Evolutionary conservation across 208 protist species (phyloP).

Genomic region (Willaertia magna): DNA sequence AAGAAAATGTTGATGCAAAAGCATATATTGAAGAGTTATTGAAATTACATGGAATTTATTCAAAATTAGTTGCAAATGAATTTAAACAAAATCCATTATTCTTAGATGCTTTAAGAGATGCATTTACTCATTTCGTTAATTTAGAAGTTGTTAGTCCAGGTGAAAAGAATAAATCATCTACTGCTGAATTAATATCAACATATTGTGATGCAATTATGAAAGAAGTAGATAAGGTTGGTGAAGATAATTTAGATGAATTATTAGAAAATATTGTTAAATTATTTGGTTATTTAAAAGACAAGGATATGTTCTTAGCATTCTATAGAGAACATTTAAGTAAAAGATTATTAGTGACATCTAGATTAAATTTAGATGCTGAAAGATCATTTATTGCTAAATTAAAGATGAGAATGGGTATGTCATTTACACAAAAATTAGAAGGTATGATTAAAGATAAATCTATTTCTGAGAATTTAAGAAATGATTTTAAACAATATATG

Average conservation of each 20-base stretch:
- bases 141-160: neutral
- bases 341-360: slow-evolving; percentile 44
- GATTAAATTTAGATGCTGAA: slow-evolving; percentile 52
- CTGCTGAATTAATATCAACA: slow-evolving; percentile 3
- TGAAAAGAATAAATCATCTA: neutral
- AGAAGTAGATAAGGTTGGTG: slow-evolving; percentile 10
- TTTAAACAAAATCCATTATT: neutral
- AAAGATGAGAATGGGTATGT: slow-evolving; percentile 50
- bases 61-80: neutral
- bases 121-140: neutral
- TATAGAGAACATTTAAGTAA: slow-evolving; percentile 72
- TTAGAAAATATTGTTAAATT: slow-evolving; percentile 48
- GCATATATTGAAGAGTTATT: neutral
- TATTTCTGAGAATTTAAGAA: neutral
- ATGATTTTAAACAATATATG: neutral
- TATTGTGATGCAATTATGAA: slow-evolving; percentile 6
- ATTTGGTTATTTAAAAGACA: slow-evolving; percentile 55
- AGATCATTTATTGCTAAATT: slow-evolving; percentile 56
- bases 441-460: slow-evolving; percentile 52
- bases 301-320: slow-evolving; percentile 70
- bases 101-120: neutral
- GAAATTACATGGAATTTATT: neutral
- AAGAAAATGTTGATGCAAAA: neutral
- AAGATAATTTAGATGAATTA: slow-evolving; percentile 49
- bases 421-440: slow-evolving; percentile 63